A percentile compares a stretch with the other conserved stretches of the same genome.
Conservation (phyloP, 345 rosid genomes). For the Hypericum androsaemum region DNA sequence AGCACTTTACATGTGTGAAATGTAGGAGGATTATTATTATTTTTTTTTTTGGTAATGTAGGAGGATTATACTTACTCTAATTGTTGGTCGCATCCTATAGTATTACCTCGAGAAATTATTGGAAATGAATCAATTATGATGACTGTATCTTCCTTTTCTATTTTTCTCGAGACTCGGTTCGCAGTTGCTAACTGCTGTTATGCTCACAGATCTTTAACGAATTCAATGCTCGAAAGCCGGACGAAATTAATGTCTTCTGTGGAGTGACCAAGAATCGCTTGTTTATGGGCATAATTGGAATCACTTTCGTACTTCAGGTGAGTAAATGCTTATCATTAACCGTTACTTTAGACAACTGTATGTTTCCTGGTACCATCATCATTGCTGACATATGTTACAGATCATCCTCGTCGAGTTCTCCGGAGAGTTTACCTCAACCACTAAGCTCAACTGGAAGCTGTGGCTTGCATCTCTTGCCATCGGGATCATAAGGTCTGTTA, state of each 20-base stretch:
- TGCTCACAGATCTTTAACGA: conserved; percentile 76
- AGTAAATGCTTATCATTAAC: conserved; percentile 6
- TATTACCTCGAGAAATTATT: not conserved
- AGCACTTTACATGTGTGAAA: too few relatives aligned
- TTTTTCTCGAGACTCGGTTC: not conserved
- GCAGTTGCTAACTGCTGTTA: conserved; percentile 6
- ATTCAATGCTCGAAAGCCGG: conserved; percentile 96
- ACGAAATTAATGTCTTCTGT: conserved; percentile 67
- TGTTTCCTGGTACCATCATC: not conserved
- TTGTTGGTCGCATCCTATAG: too few relatives aligned
- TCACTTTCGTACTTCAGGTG: conserved; percentile 77
- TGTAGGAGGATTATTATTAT: too few relatives aligned
- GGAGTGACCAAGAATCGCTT: conserved; percentile 80
- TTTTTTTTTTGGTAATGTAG: too few relatives aligned
- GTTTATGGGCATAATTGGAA: conserved; percentile 62
- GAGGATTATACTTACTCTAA: too few relatives aligned
- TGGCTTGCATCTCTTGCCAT: conserved; percentile 63
- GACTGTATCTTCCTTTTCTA: not conserved
- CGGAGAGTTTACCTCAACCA: conserved; percentile 71
- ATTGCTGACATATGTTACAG: conserved; percentile 26
- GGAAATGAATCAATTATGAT: not conserved
- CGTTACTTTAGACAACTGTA: not conserved
- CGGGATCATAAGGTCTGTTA: conserved; percentile 68
- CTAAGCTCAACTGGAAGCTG: conserved; percentile 62
- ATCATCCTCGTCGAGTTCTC: conserved; percentile 68